Conservation (phyloP, 768 basidiomycete genomes). For the Hygrophorus pudorinus region DNA sequence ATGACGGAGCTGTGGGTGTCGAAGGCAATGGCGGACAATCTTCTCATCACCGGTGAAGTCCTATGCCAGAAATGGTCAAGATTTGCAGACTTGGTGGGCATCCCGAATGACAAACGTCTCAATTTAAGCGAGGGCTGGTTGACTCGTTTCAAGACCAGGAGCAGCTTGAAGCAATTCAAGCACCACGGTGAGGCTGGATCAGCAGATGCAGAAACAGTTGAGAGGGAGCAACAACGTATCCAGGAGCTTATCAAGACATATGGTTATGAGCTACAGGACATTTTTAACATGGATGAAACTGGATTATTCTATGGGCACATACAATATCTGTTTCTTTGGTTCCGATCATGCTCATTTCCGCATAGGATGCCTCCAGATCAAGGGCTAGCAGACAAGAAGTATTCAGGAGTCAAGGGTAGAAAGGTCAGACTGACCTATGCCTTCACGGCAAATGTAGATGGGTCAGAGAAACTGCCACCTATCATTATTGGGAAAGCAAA, state of each 20-base stretch:
- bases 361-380: conserved; percentile 22
- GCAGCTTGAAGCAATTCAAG: conserved; percentile 18
- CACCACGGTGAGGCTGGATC: conserved; percentile 26
- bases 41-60: conserved; percentile 26
- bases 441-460: conserved; percentile 25
- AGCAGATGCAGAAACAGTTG: conserved; percentile 13
- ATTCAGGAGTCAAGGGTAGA: conserved; percentile 22
- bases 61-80: conserved; percentile 22
- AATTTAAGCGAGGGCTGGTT: conserved; percentile 27
- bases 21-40: conserved; percentile 20
- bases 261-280: conserved; percentile 18
- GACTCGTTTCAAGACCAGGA: conserved; percentile 14
- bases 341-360: not conserved
- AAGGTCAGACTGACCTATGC: conserved; percentile 23
- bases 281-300: conserved; percentile 29
- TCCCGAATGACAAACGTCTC: conserved; percentile 23
- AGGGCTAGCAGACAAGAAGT: conserved; percentile 16
- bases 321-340: not conserved
- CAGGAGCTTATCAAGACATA: conserved; percentile 18
- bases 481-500: conserved; percentile 24
- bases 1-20: conserved; percentile 28
- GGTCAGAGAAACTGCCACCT: conserved; percentile 19
- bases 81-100: conserved; percentile 22
- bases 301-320: conserved; percentile 24
- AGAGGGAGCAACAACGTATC: conserved; percentile 16